phyloP scores from a whole-genome alignment of 2,329 filamentous ascomycete genomes.

The Talaromyces sp. region DNA sequence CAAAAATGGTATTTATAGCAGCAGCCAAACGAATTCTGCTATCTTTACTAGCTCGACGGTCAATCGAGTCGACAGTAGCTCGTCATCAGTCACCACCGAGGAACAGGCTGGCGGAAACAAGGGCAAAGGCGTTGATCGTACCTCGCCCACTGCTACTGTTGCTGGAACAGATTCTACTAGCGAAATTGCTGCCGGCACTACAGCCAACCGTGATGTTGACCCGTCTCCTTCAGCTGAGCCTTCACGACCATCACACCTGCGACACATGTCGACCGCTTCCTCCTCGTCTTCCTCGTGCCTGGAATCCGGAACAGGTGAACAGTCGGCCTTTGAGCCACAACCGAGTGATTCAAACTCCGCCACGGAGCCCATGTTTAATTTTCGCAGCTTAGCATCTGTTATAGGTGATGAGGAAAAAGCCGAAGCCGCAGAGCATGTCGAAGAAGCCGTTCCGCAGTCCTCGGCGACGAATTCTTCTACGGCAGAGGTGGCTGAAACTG shows the following conservation, averaged over 20 bases:
- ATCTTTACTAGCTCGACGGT: conserved; percentile 42
- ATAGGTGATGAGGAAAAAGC: conserved; percentile 61
- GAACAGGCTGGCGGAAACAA: conserved; percentile 46
- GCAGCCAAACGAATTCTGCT: conserved; percentile 59
- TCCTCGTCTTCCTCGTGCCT: conserved; percentile 72
- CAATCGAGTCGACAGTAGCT: conserved; percentile 30
- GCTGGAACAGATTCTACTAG: neutral
- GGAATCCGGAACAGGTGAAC: conserved; percentile 50
- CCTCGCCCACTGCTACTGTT: conserved; percentile 16
- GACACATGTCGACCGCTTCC: conserved; percentile 81
- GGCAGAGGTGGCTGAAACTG: conserved; percentile 3
- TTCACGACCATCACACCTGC: conserved; percentile 63
- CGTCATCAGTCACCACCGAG: conserved; percentile 31
- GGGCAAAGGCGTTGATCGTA: conserved; percentile 64
- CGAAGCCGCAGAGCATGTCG: conserved; percentile 25
- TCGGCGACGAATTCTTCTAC: conserved; percentile 12
- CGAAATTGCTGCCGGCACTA: neutral
- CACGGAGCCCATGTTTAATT: conserved; percentile 83
- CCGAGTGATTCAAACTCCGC: conserved; percentile 46
- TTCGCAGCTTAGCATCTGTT: conserved; percentile 77
- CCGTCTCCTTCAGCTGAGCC: conserved; percentile 41
- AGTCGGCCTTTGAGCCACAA: conserved; percentile 43
- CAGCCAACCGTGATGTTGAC: conserved; percentile 15
- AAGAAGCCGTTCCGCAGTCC: conserved; percentile 20
- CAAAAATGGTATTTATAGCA: conserved; percentile 51